Base-by-base conservation (phyloP, 352 stramenopile species). In the Pythium pectinolyticum region DNA sequence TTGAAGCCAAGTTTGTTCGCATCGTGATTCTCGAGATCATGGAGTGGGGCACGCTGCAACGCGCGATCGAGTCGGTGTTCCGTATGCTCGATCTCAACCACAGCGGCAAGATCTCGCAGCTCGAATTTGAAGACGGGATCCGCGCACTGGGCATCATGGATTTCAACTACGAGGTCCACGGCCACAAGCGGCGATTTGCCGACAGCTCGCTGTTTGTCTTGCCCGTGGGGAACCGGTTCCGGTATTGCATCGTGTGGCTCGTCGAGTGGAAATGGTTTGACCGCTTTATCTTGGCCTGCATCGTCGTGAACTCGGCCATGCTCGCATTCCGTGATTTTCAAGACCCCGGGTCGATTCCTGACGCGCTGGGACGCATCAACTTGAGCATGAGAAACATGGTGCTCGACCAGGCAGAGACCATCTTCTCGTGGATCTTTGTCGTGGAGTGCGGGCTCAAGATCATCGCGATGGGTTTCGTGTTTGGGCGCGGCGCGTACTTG, bases 401-500 rank as follows among this genome's bases (percentile, higher is more conserved):
- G 34, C 69, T 84, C 14, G 77, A 86, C 5, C 15, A 64, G n/a
- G 65, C 52, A 1, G 78, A 84, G 45, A 34, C 61, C 0, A 48
- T 84, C 3, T 80, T 80, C 46, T 74, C 75, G 41, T 81, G 64
- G 60, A 75, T 86, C 20, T 97, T 97, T 64, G 71, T 87, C 9
- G 67, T 78, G 3, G 89, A 97, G 60, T 88, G 74, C 40, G 66
- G 50, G 2, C 32, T 97, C 4, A 97, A 97, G 66, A 82, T 96
- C 32, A 74, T 93, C 31, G 84, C 80, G 10, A 77, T 92, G 67
- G 88, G 88, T 2, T 88, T 88, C 20, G 34, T 77, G 7, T 63
- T 84, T 14, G 83, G 82, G 10, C 54, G 77, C 17, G 80, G 80
- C 5, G 67, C 68, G 15, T 96, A 94, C 49, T 50, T 93, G 15